phyloP scores from a whole-genome alignment of 2,329 filamentous ascomycete genomes.

The Aspergillus uvarum region DNA sequence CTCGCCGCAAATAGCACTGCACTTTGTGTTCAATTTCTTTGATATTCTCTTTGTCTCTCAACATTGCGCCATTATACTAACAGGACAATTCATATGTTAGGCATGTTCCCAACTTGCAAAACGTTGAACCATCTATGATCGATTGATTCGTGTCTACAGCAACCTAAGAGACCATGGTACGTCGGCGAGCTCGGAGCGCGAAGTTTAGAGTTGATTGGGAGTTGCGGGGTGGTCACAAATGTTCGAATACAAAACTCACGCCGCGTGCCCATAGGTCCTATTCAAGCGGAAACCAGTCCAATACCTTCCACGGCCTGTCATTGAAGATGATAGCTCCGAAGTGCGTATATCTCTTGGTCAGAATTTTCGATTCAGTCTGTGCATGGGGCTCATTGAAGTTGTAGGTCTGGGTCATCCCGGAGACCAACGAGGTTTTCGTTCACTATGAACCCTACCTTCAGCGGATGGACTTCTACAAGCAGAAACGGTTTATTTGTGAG shows the following conservation, averaged over 20 bases:
- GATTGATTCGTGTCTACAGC: constrained; percentile 24
- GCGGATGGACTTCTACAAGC: constrained; percentile 89
- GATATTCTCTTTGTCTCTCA: background rate
- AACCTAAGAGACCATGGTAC: constrained; percentile 33
- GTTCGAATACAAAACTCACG: constrained; percentile 20
- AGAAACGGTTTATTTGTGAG: constrained; percentile 91
- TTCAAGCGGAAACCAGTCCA: constrained; percentile 95
- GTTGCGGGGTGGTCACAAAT: background rate
- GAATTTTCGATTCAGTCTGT: constrained; percentile 4
- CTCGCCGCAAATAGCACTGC: background rate
- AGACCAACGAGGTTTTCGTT: constrained; percentile 86
- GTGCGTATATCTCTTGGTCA: constrained; percentile 51
- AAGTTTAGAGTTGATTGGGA: background rate
- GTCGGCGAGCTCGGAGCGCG: constrained; percentile 13
- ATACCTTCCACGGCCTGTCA: constrained; percentile 68
- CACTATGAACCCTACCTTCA: constrained; percentile 85
- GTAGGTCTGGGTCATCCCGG: constrained; percentile 86
- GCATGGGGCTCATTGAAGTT: constrained; percentile 14
- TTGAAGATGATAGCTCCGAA: constrained; percentile 80
- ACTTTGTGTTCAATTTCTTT: background rate
- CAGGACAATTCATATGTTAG: background rate
- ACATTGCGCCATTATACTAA: background rate
- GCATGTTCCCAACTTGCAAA: background rate
- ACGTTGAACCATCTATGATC: constrained; percentile 21
- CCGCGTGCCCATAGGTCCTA: constrained; percentile 64